Base-by-base conservation (phyloP, 2,329 filamentous ascomycete species). In the Colletotrichum sp. region DNA sequence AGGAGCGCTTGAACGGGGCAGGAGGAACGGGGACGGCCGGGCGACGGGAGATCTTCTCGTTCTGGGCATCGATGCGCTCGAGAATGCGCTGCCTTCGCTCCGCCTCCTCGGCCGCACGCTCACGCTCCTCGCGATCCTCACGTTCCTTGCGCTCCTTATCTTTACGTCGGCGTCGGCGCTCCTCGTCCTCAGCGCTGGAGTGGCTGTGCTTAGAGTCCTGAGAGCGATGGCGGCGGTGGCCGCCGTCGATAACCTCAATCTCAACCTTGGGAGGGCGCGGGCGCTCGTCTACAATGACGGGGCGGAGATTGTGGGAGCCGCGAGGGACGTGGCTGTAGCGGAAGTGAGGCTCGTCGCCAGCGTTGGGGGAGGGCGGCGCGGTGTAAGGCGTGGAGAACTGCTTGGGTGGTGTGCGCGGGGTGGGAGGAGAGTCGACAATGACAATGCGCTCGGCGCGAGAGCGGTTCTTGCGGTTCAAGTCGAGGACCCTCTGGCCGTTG, bases 341-440 rank as follows among this genome's bases (percentile, higher is more conserved):
- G 30, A 79, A 76, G 10, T 71, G 79, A 64, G 78, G 79, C 21
- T 71, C 70, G 36, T 77, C 60, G 12, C 79, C 78, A 36, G 78
- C 77, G 58, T 67, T 69, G 32, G 82, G 81, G 74, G 80, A 82
- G 8, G 86, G 77, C 15, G 86, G 86, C 24, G 83, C 82, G 48
- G 86, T 88, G 78, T 84, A 84, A 7, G 87, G 84, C 21, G 82
- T 81, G 70, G 77, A 78, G 79, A 83, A 86, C 38, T 81, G 79
- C 77, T 85, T 86, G n/a, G 88, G 87, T 30, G 88, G 86, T 32
- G 87, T 88, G 72, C 86, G 84, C 43, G 88, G 85, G 10, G 85
- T 86, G 15, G 87, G 85, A 5, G 87, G 87, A 77, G 83, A 83
- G 75, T 89, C 85, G 67, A 87, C 83, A 72, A 90, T 83, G 71